These are phyloP conservation scores for Nitzschia palea DNA, from an alignment of 108 stramenopile genomes.

Conservation along the genomic window DNA sequence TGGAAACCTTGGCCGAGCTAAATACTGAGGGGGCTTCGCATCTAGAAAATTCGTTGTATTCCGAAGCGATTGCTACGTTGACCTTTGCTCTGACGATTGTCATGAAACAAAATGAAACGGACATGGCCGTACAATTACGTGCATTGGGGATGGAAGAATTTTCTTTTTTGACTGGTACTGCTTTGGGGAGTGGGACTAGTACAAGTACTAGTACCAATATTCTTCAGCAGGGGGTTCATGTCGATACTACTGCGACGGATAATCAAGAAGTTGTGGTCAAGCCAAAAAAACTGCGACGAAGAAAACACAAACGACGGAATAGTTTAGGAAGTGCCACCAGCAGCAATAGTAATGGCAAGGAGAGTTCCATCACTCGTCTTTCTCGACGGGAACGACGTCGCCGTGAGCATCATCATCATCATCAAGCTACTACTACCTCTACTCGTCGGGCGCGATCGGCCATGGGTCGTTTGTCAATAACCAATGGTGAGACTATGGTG, in stretches of 20 bases:
- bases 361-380: not conserved
- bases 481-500: not conserved
- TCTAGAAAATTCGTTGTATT: not conserved
- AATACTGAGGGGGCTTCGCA: conserved; percentile 2
- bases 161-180: too few species aligned
- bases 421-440: too few species aligned
- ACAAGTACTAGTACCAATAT: not conserved
- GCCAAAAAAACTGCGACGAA: not conserved
- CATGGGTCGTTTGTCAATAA: not conserved
- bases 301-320: not conserved
- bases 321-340: not conserved
- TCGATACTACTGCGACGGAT: not conserved
- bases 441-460: not conserved
- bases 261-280: not conserved
- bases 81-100: not conserved
- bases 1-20: not conserved
- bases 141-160: too few species aligned
- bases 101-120: too few species aligned
- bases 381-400: too few species aligned
- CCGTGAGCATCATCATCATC: too few species aligned
- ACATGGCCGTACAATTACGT: too few species aligned
- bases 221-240: not conserved
- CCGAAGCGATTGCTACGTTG: not conserved
- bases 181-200: not conserved
- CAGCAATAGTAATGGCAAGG: not conserved